Conservation (phyloP, 1,284 basidiomycete species). For the Acaromyces ingoldii region DNA sequence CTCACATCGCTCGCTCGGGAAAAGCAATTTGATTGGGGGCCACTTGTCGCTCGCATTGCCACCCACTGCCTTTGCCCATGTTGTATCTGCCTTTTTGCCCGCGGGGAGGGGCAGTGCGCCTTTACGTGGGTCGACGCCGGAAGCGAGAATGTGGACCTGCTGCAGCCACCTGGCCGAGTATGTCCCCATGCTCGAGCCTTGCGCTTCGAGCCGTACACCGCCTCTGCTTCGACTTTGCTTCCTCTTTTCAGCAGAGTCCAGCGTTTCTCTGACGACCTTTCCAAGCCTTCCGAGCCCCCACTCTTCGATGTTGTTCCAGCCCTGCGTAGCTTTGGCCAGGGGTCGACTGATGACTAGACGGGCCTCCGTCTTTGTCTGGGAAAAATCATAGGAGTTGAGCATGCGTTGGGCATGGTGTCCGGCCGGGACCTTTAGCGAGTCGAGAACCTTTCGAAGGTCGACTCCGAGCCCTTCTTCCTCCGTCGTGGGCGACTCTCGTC, state of each 20-base stretch:
- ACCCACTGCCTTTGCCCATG: not conserved
- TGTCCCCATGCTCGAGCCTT: slow-evolving; percentile 39
- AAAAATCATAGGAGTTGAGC: slow-evolving; percentile 22
- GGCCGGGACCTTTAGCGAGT: slow-evolving; percentile 26
- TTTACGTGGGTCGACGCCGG: slow-evolving; percentile 20
- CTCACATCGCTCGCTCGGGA: slow-evolving; percentile 38
- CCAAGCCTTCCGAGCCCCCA: slow-evolving; percentile 36
- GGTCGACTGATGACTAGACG: slow-evolving; percentile 5
- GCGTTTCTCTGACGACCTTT: slow-evolving; percentile 20
- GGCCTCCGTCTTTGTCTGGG: slow-evolving; percentile 2
- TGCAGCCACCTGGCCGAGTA: slow-evolving; percentile 44
- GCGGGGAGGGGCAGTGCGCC: slow-evolving; percentile 1
- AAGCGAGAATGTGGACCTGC: slow-evolving; percentile 39
- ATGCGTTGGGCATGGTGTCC: slow-evolving; percentile 18
- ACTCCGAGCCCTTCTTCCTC: not conserved
- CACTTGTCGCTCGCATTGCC: slow-evolving; percentile 5
- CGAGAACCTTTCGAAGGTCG: slow-evolving; percentile 16
- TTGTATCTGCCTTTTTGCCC: not conserved
- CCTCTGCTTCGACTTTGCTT: not conserved
- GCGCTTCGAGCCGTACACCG: slow-evolving; percentile 12
- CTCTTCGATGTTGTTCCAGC: slow-evolving; percentile 36
- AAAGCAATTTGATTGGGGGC: slow-evolving; percentile 36
- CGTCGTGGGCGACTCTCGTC: too few relatives aligned
- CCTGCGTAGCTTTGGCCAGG: not conserved
- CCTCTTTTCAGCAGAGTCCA: not conserved